Base-by-base conservation (phyloP, 1,284 basidiomycete species). In the Neolentinus lepideus region DNA sequence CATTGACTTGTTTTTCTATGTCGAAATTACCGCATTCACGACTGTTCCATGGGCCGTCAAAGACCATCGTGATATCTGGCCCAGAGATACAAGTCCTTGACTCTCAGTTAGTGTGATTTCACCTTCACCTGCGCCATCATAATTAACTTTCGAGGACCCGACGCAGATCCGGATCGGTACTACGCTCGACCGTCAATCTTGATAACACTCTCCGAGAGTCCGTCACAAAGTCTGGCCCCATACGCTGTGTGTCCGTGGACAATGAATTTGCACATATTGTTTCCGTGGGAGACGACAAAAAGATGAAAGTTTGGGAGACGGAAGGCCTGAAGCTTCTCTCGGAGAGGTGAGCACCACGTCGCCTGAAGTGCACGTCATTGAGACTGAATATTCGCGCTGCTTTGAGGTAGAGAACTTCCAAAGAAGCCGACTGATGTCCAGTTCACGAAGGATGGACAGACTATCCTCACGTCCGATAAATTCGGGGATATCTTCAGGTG, bases 401-500 rank as follows among this genome's bases (percentile, higher is more conserved):
- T 16, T 31, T 31, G 33, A n/a, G 14, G n/a, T 35, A 90, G 90
- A 53, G 84, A 88, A 63, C 75, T 92, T 1, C 83, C 87, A 0
- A 93, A 94, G 69, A 83, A 85, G 59, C 81, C 90, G 0, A 91
- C 89, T 0, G 75, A 73, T 1, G 66, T 93, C 36, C 63, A 66
- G 1, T 83, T 93, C 62, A 84, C 81, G 0, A 70, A 65, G 14
- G 76, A 84, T 53, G 75, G 75, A 0, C 74, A 84, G 58, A 83
- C 74, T 14, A 84, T 89, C 60, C 71, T 90, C 14, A 82, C 84
- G 14, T 79, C 84, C n/a, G 92, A 94, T 70, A 93, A 93, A 66
- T 93, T 93, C 61, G 91, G 92, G 0, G 92, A 94, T 63, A 78
- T 93, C 16, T 92, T 90, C 71, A 83, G 82, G 88, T 85, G 55